Base-by-base conservation (phyloP, 1,284 basidiomycete genomes). In the Moniliella sp. region DNA sequence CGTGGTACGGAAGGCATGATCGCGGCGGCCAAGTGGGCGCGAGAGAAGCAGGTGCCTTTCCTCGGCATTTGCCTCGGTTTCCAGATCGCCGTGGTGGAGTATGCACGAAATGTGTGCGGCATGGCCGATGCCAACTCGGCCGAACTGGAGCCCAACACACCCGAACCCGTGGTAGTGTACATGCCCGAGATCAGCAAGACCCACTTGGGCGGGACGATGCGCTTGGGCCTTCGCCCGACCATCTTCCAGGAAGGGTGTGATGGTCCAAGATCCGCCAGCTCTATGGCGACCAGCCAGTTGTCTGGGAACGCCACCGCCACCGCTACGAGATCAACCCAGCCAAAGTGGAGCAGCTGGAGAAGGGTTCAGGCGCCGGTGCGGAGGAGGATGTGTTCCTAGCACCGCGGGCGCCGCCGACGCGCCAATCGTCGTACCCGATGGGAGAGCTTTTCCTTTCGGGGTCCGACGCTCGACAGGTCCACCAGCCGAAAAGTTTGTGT, bases 141-240 rank as follows among this genome's bases (percentile, higher is more conserved):
- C 15, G 88, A 97, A 63, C 79, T 97, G 46, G 64, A 71, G 27
- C 63, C 68, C 18, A 48, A 61, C 10, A 66, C 66, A 14, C 53
- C 63, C 12, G 67, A 81, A 44, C 79, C 78, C 0, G 70, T 86
- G 35, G 70, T 97, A 62, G 72, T 94, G 47, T 97, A 88, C 71
- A 99, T 99, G 88, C 88, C 88, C 17, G 88, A 99, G 62, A 81
- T 97, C 48, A 91, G 83, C 28, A 81, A 79, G 59, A 94, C 86
- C 4, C 84, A 97, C 48, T 81, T 97, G 70, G 88, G 88, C 34
- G 88, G 88, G 16, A 99, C 88, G 14, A 99, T 99, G 88, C 76
- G 88, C 13, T 71, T 94, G 10, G 88, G 88, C 14, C 68, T 97
- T 31, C 74, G 88, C 13, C 84, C 91, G 4, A 94, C 88, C 2